phyloP scores from a whole-genome alignment of 2,329 filamentous ascomycete species.

The Beauveria sp. region DNA sequence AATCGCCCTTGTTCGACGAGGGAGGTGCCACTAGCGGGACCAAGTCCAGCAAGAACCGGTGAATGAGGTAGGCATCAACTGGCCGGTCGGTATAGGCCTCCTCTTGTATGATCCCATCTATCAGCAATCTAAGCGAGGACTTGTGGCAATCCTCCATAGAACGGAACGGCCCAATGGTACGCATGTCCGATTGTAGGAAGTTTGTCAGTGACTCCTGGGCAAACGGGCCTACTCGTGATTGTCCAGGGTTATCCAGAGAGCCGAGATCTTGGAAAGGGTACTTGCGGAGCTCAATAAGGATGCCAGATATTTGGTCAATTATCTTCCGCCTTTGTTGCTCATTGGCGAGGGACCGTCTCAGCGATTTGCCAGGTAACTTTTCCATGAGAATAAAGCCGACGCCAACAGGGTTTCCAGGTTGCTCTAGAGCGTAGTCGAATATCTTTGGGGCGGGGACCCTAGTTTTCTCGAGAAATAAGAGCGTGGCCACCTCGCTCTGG shows the following conservation, averaged over 20 bases:
- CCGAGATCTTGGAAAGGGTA: conserved; percentile 30
- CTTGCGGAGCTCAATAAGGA: conserved; percentile 30
- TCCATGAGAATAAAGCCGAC: conserved; percentile 36
- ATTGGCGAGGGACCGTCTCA: conserved; percentile 28
- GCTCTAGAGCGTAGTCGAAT: conserved; percentile 27
- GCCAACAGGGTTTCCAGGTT: conserved; percentile 25
- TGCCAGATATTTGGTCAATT: conserved; percentile 30
- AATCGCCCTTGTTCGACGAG: conserved; percentile 22
- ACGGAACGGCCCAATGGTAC: conserved; percentile 26
- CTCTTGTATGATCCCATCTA: conserved; percentile 28
- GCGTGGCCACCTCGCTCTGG: conserved; percentile 32
- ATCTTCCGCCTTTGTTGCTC: conserved; percentile 27
- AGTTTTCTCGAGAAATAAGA: conserved; percentile 28
- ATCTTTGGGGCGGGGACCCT: conserved; percentile 30
- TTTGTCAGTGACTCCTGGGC: no score
- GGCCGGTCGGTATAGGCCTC: conserved; percentile 28
- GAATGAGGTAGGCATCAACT: conserved; percentile 32
- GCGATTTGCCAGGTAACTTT: conserved; percentile 30
- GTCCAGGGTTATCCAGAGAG: conserved; percentile 23
- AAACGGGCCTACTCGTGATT: conserved; percentile 8
- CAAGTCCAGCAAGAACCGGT: conserved; percentile 33
- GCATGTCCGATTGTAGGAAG: conserved; percentile 16
- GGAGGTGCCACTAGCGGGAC: conserved; percentile 19
- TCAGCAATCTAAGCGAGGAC: conserved; percentile 25
- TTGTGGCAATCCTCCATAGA: conserved; percentile 29